Evolutionary conservation across 2,329 filamentous ascomycete species (phyloP).

Genomic region (Ambrosiella beaveri): DNA sequence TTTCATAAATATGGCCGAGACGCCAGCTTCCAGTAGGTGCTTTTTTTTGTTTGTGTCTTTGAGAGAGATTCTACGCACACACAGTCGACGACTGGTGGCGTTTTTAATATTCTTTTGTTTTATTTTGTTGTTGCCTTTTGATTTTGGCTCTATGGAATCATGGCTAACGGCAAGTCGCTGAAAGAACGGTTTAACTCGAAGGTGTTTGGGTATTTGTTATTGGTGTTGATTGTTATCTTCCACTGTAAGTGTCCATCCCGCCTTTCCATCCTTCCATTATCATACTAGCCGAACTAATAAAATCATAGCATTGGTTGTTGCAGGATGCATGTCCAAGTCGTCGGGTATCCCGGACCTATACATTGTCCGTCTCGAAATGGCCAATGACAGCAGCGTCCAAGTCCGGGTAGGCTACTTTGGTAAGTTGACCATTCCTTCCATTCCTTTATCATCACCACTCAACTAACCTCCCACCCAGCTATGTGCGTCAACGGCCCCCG

Average conservation of each 20-base stretch:
- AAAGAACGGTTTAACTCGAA: conserved; percentile 12
- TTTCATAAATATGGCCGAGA: conserved; percentile 11
- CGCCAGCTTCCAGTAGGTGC: conserved; percentile 12
- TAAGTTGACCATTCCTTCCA: not conserved
- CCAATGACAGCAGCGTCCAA: conserved; percentile 5
- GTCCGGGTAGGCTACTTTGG: conserved; percentile 12
- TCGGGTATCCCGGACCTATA: conserved; percentile 11
- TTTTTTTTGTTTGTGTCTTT: not conserved
- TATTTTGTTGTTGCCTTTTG: not conserved
- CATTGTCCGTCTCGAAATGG: conserved; percentile 9
- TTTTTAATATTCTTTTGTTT: not conserved
- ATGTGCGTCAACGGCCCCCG: conserved; percentile 12
- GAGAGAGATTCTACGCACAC: not conserved
- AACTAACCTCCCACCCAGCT: not conserved
- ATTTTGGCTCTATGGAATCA: not conserved
- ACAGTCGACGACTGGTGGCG: no score
- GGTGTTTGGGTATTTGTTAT: conserved; percentile 11
- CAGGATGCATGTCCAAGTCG: conserved; percentile 13
- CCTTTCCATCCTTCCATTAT: not conserved
- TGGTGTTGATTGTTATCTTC: conserved; percentile 12
- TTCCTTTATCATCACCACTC: not conserved
- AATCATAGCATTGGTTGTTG: conserved; percentile 6
- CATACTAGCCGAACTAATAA: not conserved
- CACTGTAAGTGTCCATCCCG: conserved; percentile 5
- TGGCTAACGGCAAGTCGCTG: conserved; percentile 7